Evolutionary conservation across 495 filamentous ascomycete genomes (phyloP).

Genomic region (Tricharina praecox): DNA sequence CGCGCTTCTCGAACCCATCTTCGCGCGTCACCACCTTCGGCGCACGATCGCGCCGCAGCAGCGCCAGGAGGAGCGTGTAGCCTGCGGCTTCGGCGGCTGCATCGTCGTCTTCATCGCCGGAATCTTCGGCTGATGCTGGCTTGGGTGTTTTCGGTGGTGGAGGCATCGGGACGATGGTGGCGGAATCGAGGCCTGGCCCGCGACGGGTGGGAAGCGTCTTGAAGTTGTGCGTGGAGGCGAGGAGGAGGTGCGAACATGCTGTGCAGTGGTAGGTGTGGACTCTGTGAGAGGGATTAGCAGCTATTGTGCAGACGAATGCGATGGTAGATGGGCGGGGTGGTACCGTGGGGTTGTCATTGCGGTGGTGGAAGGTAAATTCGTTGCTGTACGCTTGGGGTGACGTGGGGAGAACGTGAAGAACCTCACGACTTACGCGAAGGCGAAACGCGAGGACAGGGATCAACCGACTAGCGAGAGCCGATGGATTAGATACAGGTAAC

Average conservation of each 20-base stretch:
- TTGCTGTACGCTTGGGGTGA: no score
- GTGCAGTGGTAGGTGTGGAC: constrained; percentile 52
- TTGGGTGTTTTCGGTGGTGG: no score
- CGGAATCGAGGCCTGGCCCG: constrained; percentile 30
- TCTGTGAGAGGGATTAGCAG: constrained; percentile 12
- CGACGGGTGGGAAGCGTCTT: constrained; percentile 38
- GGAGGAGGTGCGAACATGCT: constrained; percentile 52
- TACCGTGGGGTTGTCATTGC: constrained; percentile 23
- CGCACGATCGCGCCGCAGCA: constrained; percentile 31
- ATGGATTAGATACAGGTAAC: no score
- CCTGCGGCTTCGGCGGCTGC: constrained; percentile 9
- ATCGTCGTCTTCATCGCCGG: neutral
- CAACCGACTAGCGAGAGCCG: no score
- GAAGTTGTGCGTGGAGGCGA: constrained; percentile 45
- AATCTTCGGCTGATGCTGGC: no score
- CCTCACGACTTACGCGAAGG: no score
- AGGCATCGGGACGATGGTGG: constrained; percentile 32
- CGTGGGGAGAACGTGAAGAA: no score
- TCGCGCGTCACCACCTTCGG: constrained; percentile 41
- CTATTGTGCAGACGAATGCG: neutral
- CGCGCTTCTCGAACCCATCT: constrained; percentile 60
- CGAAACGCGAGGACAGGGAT: no score
- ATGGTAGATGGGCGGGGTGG: neutral
- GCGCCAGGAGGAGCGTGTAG: constrained; percentile 25
- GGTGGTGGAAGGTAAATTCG: neutral